These are phyloP conservation scores for Ceratocystis alfenasii DNA, from an alignment of 2,329 filamentous ascomycete genomes.

Conservation along the genomic window DNA sequence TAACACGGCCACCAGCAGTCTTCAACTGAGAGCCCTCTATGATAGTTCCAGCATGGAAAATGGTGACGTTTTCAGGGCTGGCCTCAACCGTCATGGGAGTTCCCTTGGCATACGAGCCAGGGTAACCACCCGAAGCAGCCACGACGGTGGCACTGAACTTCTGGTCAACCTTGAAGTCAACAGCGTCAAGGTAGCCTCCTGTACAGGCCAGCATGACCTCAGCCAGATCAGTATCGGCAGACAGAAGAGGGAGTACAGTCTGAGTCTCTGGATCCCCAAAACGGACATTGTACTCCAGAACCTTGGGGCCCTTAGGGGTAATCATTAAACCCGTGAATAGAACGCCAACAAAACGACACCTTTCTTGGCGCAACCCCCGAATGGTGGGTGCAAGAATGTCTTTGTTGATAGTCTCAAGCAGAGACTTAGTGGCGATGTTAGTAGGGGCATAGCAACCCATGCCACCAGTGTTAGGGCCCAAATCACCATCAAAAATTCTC, in stretches of 20 bases:
- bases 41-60: conserved; percentile 89
- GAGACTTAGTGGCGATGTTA: conserved; percentile 58
- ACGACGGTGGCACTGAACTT: conserved; percentile 83
- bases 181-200: conserved; percentile 57
- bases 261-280: conserved; percentile 90
- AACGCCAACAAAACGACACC: conserved; percentile 59
- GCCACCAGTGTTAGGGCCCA: conserved; percentile 86
- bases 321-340: conserved; percentile 93
- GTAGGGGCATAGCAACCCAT: conserved; percentile 98
- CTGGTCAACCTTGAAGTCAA: conserved; percentile 53
- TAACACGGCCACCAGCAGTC: conserved; percentile 80
- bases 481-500: conserved; percentile 79
- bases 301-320: conserved; percentile 65
- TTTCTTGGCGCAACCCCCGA: conserved; percentile 73
- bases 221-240: conserved; percentile 67
- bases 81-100: conserved; percentile 43
- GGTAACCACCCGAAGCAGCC: conserved; percentile 86
- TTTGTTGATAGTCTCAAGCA: conserved; percentile 66
- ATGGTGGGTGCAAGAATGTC: conserved; percentile 84
- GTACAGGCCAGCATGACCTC: conserved; percentile 80
- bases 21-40: conserved; percentile 51
- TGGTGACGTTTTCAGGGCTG: conserved; percentile 43
- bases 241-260: conserved; percentile 68
- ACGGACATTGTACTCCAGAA: conserved; percentile 85
- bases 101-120: conserved; percentile 72